phyloP scores from a whole-genome alignment of 225 moss, liverwort and hornwort genomes.

The Rhytidiadelphus loreus region DNA sequence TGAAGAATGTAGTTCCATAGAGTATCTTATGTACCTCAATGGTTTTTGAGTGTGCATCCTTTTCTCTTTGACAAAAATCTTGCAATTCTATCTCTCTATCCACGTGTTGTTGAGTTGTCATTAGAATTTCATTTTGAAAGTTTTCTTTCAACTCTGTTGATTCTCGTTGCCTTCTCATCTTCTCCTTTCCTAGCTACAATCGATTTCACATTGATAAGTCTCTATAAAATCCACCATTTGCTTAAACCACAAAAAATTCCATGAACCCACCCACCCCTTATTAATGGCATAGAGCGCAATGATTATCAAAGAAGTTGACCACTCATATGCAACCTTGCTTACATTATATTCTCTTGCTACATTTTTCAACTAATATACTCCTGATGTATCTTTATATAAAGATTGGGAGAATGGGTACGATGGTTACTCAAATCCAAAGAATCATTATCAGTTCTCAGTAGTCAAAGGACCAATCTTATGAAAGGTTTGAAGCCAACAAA shows the following conservation, averaged over 20 bases:
- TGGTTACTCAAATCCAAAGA: background rate
- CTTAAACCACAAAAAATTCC: background rate
- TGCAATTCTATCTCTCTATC: constrained; percentile 35
- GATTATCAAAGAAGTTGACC: background rate
- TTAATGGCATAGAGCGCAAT: accelerated
- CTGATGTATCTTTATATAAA: background rate
- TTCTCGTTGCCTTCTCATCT: constrained; percentile 11
- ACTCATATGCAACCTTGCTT: background rate
- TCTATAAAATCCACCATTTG: background rate
- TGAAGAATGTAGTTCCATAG: background rate
- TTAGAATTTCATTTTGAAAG: constrained; percentile 20
- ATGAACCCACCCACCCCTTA: accelerated
- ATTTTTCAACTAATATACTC: background rate
- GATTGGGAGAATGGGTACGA: too few species aligned
- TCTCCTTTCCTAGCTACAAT: constrained; percentile 15
- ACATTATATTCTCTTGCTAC: background rate
- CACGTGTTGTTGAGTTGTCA: constrained; percentile 20
- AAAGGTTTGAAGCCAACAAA: background rate
- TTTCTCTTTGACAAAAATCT: constrained; percentile 25
- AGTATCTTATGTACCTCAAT: constrained; percentile 1
- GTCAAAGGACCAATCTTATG: background rate
- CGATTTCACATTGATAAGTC: background rate
- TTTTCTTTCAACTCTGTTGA: constrained; percentile 14
- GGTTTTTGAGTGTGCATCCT: constrained; percentile 12
- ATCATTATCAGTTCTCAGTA: background rate